A percentile compares a stretch with the other conserved stretches of the same genome.
Conservation (phyloP, 1,284 basidiomycete genomes). For the Vanrija humicola region DNA sequence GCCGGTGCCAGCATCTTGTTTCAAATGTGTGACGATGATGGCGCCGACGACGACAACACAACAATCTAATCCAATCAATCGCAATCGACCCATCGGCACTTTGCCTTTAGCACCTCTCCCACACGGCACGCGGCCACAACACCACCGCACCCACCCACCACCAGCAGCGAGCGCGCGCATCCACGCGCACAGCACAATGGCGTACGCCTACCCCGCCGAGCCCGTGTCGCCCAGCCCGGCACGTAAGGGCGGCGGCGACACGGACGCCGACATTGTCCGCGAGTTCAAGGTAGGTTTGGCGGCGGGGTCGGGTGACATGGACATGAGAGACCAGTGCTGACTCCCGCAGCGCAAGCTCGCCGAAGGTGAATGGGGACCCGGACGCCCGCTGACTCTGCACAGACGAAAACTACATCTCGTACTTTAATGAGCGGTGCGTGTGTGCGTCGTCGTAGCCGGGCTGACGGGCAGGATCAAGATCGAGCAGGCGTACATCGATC, state of each 20-base stretch:
- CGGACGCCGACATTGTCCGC: conserved; percentile 24
- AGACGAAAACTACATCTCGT: conserved; percentile 68
- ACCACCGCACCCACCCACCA: no score
- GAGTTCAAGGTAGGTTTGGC: conserved; percentile 27
- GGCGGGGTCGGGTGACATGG: background rate
- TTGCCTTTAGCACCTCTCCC: no score
- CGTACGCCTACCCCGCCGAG: conserved; percentile 28
- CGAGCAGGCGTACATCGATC: conserved; percentile 74
- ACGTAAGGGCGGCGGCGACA: conserved; percentile 24
- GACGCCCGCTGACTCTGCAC: background rate
- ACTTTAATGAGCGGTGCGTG: conserved; percentile 77
- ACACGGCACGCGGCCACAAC: no score
- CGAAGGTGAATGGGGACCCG: conserved; percentile 20
- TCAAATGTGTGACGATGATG: no score
- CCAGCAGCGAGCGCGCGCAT: no score
- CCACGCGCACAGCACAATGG: conserved; percentile 17
- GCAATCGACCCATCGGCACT: no score
- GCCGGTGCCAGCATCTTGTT: no score
- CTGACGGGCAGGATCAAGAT: conserved; percentile 61
- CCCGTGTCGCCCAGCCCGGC: background rate
- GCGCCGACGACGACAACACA: no score
- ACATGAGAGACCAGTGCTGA: background rate
- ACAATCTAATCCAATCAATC: no score
- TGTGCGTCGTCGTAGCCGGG: conserved; percentile 7
- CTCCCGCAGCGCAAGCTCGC: conserved; percentile 43